Percentiles rank a stretch among this genome's conserved stretches.
phyloP scores from a whole-genome alignment of 1,139 yeast species.

The Geotrichum restrictum region DNA sequence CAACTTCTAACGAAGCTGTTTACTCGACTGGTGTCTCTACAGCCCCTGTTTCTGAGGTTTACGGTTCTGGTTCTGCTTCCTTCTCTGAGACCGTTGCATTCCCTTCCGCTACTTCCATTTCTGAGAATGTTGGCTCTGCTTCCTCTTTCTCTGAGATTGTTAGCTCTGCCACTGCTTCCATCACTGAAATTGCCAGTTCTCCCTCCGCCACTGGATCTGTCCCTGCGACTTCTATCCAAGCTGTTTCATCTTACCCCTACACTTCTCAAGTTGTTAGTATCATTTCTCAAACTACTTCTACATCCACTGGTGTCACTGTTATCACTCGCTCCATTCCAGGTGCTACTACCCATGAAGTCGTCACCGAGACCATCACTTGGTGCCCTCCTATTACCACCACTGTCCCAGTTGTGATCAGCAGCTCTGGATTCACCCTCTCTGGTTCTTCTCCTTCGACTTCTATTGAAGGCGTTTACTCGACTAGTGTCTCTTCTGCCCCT shows the following conservation, averaged over 20 bases:
- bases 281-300: slow-evolving; percentile 7
- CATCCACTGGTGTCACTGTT: not conserved
- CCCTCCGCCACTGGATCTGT: not conserved
- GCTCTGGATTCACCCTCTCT: not conserved
- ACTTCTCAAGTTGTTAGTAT: not conserved
- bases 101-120: not conserved
- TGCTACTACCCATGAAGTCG: not conserved
- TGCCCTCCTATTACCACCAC: slow-evolving; percentile 7
- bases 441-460: no score
- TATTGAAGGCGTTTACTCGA: not conserved
- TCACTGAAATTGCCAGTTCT: no score
- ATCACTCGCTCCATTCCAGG: slow-evolving; percentile 1
- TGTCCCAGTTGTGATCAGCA: not conserved
- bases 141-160: no score
- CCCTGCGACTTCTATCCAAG: no score
- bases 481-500: no score
- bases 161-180: not conserved
- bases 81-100: not conserved
- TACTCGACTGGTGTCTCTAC: no score
- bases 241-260: no score
- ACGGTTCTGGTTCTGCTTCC: not conserved
- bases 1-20: not conserved
- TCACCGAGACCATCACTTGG: slow-evolving; percentile 1
- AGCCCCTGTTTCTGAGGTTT: not conserved
- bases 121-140: not conserved